Evolutionary conservation across 2,329 filamentous ascomycete genomes (phyloP).

Genomic region (Aspergillus luchuensis): DNA sequence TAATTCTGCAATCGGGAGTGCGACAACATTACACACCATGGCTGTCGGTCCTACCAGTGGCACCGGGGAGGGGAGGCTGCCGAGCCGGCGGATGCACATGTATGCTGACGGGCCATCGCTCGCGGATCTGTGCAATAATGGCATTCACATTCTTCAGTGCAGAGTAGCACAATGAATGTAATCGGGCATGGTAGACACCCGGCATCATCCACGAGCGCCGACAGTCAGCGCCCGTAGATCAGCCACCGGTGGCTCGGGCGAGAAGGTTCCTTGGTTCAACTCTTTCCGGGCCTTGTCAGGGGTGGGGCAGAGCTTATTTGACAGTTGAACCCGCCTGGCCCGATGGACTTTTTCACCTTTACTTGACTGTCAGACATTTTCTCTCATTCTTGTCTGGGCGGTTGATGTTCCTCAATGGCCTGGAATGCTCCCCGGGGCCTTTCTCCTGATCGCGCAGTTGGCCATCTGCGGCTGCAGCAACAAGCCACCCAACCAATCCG

Average conservation of each 20-base stretch:
- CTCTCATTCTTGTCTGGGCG: no score
- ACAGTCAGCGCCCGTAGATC: background rate
- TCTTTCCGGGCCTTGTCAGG: background rate
- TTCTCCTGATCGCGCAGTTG: no score
- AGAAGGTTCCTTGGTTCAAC: background rate
- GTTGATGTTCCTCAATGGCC: no score
- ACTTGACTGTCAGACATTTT: no score
- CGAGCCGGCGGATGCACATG: slow-evolving; percentile 21
- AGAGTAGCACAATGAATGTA: background rate
- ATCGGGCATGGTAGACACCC: background rate
- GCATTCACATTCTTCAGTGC: background rate
- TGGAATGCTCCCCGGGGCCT: no score
- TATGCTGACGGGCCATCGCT: background rate
- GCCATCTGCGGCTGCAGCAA: no score
- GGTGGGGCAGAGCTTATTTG: slow-evolving; percentile 1
- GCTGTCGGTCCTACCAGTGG: slow-evolving; percentile 4
- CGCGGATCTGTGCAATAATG: slow-evolving; percentile 5
- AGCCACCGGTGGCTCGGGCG: background rate
- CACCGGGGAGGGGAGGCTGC: slow-evolving; percentile 17
- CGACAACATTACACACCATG: background rate
- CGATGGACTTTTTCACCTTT: no score
- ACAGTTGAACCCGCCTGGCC: no score
- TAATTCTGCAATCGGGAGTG: slow-evolving; percentile 19
- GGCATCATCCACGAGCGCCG: background rate
- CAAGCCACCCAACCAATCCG: background rate